phyloP scores from a whole-genome alignment of 2,329 filamentous ascomycete genomes.

The Microsporum audouinii region DNA sequence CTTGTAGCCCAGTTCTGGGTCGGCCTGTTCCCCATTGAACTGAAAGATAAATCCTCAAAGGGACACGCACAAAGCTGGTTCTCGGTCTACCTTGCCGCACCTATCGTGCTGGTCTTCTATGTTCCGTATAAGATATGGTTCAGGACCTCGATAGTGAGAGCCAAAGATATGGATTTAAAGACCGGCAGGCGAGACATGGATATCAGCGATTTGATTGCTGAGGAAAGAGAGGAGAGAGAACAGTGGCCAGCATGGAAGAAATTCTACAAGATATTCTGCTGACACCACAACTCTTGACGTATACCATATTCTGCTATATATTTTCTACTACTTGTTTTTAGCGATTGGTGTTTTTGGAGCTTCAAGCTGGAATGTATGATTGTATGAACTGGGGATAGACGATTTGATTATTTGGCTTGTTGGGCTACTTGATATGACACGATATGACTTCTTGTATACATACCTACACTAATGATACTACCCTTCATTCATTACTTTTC shows the following conservation, averaged over 20 bases:
- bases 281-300: constrained; percentile 7
- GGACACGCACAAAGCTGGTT: constrained; percentile 41
- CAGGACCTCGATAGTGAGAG: constrained; percentile 15
- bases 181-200: constrained; percentile 19
- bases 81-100: constrained; percentile 35
- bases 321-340: background rate
- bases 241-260: constrained; percentile 68
- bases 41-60: constrained; percentile 33
- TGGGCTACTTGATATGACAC: background rate
- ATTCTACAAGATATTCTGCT: constrained; percentile 63
- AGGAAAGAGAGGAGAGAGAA: constrained; percentile 63
- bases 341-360: background rate
- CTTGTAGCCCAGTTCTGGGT: constrained; percentile 73
- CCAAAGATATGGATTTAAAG: constrained; percentile 17
- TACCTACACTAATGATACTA: background rate
- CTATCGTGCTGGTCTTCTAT: constrained; percentile 31
- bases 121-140: constrained; percentile 19
- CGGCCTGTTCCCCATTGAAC: constrained; percentile 51
- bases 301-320: background rate
- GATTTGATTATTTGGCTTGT: background rate
- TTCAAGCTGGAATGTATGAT: background rate
- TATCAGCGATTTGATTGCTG: constrained; percentile 61
- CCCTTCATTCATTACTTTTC: background rate
- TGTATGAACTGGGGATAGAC: background rate
- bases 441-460: background rate